Conservation (phyloP, 371 early-diverging fungal species). For the Mortierella sp. region DNA sequence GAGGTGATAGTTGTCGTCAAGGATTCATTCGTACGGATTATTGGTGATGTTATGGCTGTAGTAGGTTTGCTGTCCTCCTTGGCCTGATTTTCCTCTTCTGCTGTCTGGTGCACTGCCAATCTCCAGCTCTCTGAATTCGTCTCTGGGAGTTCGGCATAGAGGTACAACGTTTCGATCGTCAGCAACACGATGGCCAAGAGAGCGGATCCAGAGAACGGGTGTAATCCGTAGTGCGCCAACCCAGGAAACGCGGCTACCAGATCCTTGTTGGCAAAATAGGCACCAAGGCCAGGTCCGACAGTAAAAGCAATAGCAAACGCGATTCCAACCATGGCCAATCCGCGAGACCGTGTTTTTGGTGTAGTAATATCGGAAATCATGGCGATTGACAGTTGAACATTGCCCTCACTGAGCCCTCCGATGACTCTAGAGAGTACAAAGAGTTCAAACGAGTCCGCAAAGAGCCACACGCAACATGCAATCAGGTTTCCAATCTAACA, state of each 20-base stretch:
- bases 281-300: slow-evolving; percentile 92
- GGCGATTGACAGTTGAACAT: slow-evolving; percentile 95
- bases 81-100: slow-evolving; percentile 18
- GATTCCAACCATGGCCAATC: slow-evolving; percentile 94
- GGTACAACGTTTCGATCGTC: slow-evolving; percentile 80
- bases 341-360: slow-evolving; percentile 77
- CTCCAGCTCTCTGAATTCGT: slow-evolving; percentile 68
- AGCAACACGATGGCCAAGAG: slow-evolving; percentile 85
- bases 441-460: slow-evolving; percentile 80
- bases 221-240: slow-evolving; percentile 67
- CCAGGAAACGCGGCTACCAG: slow-evolving; percentile 64
- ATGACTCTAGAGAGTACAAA: slow-evolving; percentile 91
- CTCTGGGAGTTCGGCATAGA: slow-evolving; percentile 82
- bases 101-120: slow-evolving; percentile 26
- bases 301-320: slow-evolving; percentile 97
- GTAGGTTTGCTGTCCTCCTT: background rate
- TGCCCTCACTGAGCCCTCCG: slow-evolving; percentile 96
- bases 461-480: slow-evolving; percentile 89
- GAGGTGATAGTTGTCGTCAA: background rate
- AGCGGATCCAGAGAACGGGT: slow-evolving; percentile 86
- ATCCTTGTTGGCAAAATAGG: slow-evolving; percentile 87
- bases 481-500: slow-evolving; percentile 85
- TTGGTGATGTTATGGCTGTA: background rate
- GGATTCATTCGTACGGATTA: background rate
- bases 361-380: slow-evolving; percentile 95